Evolutionary conservation across 768 basidiomycete species (phyloP), one percentile per base, ranked within the genome.

Genomic region (Hericium rajendrae): DNA sequence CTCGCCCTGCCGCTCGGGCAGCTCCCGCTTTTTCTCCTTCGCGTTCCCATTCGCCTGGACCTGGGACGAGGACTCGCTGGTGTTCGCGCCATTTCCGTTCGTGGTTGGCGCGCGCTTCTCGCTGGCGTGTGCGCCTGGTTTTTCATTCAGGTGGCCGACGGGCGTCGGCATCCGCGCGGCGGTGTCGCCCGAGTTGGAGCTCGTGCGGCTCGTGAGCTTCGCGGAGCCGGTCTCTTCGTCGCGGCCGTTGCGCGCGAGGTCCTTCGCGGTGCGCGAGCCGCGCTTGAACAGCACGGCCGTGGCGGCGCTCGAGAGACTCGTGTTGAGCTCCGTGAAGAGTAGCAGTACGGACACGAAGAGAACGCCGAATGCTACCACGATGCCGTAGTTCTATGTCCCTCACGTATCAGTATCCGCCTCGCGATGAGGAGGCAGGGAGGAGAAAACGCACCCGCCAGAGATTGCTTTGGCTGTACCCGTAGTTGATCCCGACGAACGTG

Each of bases 231-330:
- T 32, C 6, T 51, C 28, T 5, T 51, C 49, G 28, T 20, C 37
- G 22, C 40, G 52, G 24, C 64, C 56, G 52, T 63, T 59, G 48
- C 28, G 38, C n/a, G 58, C 65, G 20, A 20, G 57, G n/a, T 60
- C 50, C 6, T 22, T 53, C 2, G 63, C 28, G 9, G 62, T 24
- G 26, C 71, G 74, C 0, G 80, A 63, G 2, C 84, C 79, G 58
- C 80, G 84, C 69, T 84, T 85, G 75, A 84, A 93, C 12, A 88
- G 76, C 43, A 82, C 74, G 28, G 86, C 75, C 10, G 73, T 67
- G 1, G 71, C 69, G 49, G 66, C 71, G 38, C 67, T 68, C 4
- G 71, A 67, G 37, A 70, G 59, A 48, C 60, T 64, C 32, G 73
- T 78, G 62, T 76, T 78, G 58, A 71, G 67, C 71, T 88, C 83